Evolutionary conservation across 2,329 filamentous ascomycete genomes (phyloP).

Genomic region (Colletotrichum costaricense): DNA sequence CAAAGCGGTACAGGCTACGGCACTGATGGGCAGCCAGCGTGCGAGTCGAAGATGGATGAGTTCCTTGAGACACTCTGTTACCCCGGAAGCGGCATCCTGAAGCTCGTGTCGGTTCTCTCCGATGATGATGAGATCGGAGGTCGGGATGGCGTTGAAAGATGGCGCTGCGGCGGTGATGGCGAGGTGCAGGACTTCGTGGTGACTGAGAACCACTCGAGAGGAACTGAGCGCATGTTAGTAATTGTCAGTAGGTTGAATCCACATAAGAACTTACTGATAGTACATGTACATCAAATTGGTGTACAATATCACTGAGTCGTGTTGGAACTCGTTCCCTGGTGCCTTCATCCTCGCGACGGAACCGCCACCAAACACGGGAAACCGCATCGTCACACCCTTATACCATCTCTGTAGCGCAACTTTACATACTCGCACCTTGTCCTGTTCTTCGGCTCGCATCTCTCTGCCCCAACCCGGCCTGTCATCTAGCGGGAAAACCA

Average conservation of each 20-base stretch:
- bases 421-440: constrained; percentile 49
- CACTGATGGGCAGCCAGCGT: constrained; percentile 59
- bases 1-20: constrained; percentile 49
- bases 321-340: constrained; percentile 45
- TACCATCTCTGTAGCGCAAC: constrained; percentile 53
- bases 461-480: constrained; percentile 52
- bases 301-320: constrained; percentile 57
- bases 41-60: constrained; percentile 57
- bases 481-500: constrained; percentile 58
- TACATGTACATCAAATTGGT: constrained; percentile 63
- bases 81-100: constrained; percentile 54
- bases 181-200: constrained; percentile 58
- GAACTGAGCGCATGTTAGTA: constrained; percentile 46
- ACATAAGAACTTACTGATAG: constrained; percentile 54
- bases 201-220: constrained; percentile 55
- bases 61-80: constrained; percentile 59
- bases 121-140: constrained; percentile 47
- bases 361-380: constrained; percentile 51
- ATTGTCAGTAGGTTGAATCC: neutral
- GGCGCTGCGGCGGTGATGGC: constrained; percentile 52
- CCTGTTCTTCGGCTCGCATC: constrained; percentile 45
- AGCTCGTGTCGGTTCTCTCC: constrained; percentile 56
- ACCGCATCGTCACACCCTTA: constrained; percentile 49
- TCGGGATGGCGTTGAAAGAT: constrained; percentile 43
- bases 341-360: constrained; percentile 41